phyloP scores from a whole-genome alignment of 768 basidiomycete species.

The Crepidotus variabilis region DNA sequence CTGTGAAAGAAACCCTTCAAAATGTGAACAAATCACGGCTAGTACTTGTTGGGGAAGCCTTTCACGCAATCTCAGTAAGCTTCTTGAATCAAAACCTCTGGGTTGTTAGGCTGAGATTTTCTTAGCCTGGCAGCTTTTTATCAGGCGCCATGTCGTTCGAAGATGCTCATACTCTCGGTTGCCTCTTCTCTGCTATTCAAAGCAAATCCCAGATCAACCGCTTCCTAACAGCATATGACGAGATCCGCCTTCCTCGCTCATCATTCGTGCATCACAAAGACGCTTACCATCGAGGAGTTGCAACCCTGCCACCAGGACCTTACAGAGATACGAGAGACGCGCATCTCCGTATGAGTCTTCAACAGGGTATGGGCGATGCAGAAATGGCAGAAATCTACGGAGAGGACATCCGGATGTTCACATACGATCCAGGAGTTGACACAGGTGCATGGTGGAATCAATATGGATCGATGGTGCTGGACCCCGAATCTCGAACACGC shows the following conservation, averaged over 20 bases:
- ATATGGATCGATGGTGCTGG: no score
- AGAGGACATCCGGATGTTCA: no score
- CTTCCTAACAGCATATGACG: conserved; percentile 51
- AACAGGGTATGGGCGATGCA: no score
- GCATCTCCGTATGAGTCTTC: no score
- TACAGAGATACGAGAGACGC: no score
- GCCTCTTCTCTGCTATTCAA: conserved; percentile 49
- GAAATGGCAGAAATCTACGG: no score
- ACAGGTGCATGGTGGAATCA: no score
- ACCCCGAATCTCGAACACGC: no score
- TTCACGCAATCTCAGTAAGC: conserved; percentile 35
- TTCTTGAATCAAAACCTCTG: not conserved
- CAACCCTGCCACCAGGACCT: no score
- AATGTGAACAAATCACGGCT: conserved; percentile 26
- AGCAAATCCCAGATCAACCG: conserved; percentile 41
- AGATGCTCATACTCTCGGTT: conserved; percentile 56
- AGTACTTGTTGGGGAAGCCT: conserved; percentile 55
- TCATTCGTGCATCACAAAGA: conserved; percentile 25
- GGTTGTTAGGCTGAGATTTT: not conserved
- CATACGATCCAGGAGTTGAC: no score
- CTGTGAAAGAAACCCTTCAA: not conserved
- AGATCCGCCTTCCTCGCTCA: conserved; percentile 48
- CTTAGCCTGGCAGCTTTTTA: conserved; percentile 38
- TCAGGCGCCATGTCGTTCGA: conserved; percentile 52
- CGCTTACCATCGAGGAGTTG: no score